These are phyloP conservation scores for Pouteria campechiana DNA, from an alignment of 179 eudicot species.

Conservation along the genomic window DNA sequence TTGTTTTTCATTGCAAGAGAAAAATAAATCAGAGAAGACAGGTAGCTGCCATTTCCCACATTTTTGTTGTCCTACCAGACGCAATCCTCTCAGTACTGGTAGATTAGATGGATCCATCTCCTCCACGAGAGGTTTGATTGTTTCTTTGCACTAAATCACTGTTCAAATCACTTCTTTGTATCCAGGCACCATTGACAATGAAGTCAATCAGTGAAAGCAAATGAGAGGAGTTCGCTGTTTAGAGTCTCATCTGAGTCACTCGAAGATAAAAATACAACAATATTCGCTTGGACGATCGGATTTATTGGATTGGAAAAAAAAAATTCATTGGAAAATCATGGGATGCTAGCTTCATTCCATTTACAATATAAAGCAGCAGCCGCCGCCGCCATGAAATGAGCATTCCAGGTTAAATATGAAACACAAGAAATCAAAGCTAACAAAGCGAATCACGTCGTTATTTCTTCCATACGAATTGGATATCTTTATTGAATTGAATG, in stretches of 20 bases:
- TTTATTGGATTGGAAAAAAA: neutral
- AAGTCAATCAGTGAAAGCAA: neutral
- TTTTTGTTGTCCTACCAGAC: too few relatives aligned
- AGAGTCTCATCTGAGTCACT: neutral
- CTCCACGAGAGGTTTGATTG: too few relatives aligned
- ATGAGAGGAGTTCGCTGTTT: too few relatives aligned
- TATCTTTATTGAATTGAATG: neutral
- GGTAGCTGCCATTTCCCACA: too few relatives aligned
- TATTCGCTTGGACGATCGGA: neutral
- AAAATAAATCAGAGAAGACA: too few relatives aligned
- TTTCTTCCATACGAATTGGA: neutral
- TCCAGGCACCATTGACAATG: conserved; percentile 14
- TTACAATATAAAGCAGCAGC: neutral
- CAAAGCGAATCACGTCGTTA: neutral
- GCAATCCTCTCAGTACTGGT: too few relatives aligned
- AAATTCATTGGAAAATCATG: neutral
- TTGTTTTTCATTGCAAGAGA: too few relatives aligned
- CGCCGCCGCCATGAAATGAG: neutral
- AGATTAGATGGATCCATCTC: too few relatives aligned
- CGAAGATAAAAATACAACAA: neutral
- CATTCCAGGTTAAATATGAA: neutral
- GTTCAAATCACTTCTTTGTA: conserved; percentile 14
- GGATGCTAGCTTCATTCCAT: neutral
- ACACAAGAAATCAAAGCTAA: neutral
- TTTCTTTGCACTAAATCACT: conserved; percentile 7